These are phyloP conservation scores for Globisporangium rhizosaccharum DNA, from an alignment of 352 stramenopile genomes.

Conservation along the genomic window DNA sequence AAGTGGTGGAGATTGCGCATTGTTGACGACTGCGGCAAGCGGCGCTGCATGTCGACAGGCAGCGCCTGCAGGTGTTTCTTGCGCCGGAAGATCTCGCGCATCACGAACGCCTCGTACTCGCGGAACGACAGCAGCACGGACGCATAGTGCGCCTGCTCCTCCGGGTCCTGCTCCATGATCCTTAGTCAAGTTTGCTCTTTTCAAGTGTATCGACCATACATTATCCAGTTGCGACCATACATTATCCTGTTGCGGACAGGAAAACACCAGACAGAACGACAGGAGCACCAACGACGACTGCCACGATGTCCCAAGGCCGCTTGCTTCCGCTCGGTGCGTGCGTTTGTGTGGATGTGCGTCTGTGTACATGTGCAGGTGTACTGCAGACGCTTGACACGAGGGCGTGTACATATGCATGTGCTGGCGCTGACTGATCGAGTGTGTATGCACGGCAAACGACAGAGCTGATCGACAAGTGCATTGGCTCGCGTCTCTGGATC, in stretches of 20 bases:
- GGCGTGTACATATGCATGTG: not conserved
- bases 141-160: conserved; percentile 80
- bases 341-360: not conserved
- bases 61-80: conserved; percentile 81
- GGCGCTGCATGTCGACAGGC: conserved; percentile 64
- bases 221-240: too few species aligned
- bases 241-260: too few species aligned
- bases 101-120: conserved; percentile 79
- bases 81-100: conserved; percentile 78
- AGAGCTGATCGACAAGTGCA: conserved; percentile 99
- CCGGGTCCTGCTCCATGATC: conserved; percentile 46
- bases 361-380: not conserved
- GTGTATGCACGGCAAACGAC: not conserved
- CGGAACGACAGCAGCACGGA: conserved; percentile 83
- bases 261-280: conserved; percentile 2
- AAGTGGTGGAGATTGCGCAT: conserved; percentile 77
- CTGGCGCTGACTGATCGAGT: not conserved
- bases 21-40: conserved; percentile 63
- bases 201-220: too few species aligned
- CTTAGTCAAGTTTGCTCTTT: not conserved
- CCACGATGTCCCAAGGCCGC: conserved; percentile 64
- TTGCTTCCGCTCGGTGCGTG: conserved; percentile 73
- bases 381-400: not conserved
- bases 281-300: conserved; percentile 7
- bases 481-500: conserved; percentile 98